These are phyloP conservation scores for Micractinium conductrix DNA, from an alignment of 139 green algal species.

Conservation along the genomic window DNA sequence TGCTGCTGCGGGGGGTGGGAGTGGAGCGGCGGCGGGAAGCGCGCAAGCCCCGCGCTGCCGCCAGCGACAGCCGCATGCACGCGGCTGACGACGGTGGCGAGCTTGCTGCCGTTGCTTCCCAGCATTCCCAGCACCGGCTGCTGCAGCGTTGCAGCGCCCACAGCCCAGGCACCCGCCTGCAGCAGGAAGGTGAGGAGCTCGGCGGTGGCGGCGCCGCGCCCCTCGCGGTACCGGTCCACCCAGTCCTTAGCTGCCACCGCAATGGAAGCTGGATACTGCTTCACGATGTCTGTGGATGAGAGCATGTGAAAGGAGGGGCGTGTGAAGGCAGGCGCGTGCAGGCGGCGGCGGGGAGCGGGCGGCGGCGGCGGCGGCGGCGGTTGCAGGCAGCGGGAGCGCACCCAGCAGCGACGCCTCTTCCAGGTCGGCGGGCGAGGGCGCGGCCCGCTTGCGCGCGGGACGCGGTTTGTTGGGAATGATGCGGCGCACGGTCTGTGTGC, in stretches of 20 bases:
- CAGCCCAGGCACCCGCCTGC: slow-evolving; percentile 54
- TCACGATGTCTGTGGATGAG: slow-evolving; percentile 18
- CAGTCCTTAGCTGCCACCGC: slow-evolving; percentile 62
- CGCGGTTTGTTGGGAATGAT: not conserved
- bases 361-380: not conserved
- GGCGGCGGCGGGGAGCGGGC: not conserved
- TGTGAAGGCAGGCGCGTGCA: not conserved
- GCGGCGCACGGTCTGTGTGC: slow-evolving; percentile 8
- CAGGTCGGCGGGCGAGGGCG: not conserved
- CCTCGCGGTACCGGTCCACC: slow-evolving; percentile 58
- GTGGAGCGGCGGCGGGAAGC: too few species aligned
- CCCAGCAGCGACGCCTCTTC: slow-evolving; percentile 20
- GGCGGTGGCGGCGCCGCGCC: slow-evolving; percentile 50
- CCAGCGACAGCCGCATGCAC: too few species aligned
- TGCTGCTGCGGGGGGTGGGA: too few species aligned
- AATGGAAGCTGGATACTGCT: slow-evolving; percentile 29
- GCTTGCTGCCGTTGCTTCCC: too few species aligned
- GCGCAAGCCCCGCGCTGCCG: too few species aligned
- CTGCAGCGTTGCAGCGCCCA: too few species aligned
- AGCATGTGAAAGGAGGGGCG: too few species aligned
- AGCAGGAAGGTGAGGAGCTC: slow-evolving; percentile 75
- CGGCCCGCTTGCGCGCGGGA: slow-evolving; percentile 7
- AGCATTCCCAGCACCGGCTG: too few species aligned
- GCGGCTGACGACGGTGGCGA: too few species aligned
- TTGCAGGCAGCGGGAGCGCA: not conserved